A percentile compares a stretch with the other conserved stretches of the same genome.
These are phyloP conservation scores for Irpex lacteus DNA, from an alignment of 1,284 basidiomycete genomes.

Conservation along the genomic window DNA sequence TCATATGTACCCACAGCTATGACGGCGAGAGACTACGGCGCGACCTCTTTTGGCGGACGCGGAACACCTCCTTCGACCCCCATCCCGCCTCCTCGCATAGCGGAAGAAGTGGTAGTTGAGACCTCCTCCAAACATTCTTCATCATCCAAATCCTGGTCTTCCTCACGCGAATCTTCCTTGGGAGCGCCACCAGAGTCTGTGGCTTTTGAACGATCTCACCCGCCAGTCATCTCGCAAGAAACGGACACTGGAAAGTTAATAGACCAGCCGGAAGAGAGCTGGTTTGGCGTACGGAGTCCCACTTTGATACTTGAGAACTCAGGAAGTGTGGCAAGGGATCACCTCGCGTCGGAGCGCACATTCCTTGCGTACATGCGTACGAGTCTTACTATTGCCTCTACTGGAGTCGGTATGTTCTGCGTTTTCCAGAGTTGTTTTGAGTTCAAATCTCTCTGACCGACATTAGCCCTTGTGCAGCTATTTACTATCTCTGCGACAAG, in stretches of 20 bases:
- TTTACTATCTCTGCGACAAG: slow-evolving; percentile 43
- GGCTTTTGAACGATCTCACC: background rate
- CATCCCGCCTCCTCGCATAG: background rate
- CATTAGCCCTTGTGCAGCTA: slow-evolving; percentile 52
- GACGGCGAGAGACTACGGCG: no score
- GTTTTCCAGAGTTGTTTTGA: background rate
- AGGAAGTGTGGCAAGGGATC: slow-evolving; percentile 59
- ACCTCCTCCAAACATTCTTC: background rate
- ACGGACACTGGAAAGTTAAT: background rate
- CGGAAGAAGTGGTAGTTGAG: background rate
- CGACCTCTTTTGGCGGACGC: no score
- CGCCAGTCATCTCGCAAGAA: background rate
- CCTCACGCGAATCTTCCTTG: background rate
- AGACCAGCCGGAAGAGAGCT: background rate
- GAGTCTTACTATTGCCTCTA: slow-evolving; percentile 52
- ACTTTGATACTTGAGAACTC: slow-evolving; percentile 47
- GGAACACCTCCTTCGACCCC: background rate
- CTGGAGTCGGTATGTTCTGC: slow-evolving; percentile 35
- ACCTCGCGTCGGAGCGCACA: slow-evolving; percentile 55
- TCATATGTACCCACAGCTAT: no score
- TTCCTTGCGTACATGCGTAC: slow-evolving; percentile 60
- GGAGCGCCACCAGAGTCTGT: background rate
- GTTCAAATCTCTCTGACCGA: background rate
- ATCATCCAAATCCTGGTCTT: background rate
- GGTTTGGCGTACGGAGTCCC: slow-evolving; percentile 18